phyloP scores from a whole-genome alignment of 2,329 filamentous ascomycete genomes.

The Xylariaceae sp. region DNA sequence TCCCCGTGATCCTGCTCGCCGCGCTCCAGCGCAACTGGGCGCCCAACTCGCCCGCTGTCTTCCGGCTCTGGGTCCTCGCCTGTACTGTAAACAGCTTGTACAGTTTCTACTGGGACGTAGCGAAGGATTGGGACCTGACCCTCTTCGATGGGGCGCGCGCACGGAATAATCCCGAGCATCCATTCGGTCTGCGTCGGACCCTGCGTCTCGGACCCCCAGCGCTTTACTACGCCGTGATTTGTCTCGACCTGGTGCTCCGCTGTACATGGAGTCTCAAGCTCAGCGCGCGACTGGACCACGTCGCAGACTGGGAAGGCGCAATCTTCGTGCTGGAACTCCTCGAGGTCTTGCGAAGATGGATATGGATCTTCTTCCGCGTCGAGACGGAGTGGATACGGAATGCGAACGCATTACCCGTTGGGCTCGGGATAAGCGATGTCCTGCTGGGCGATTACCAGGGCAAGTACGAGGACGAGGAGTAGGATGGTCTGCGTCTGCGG shows the following conservation, averaged over 20 bases:
- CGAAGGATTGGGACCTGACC: slow-evolving; percentile 93
- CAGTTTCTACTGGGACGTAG: slow-evolving; percentile 97
- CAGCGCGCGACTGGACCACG: slow-evolving; percentile 72
- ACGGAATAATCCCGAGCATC: slow-evolving; percentile 52
- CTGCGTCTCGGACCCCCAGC: slow-evolving; percentile 66
- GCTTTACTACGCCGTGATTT: slow-evolving; percentile 78
- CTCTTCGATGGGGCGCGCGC: slow-evolving; percentile 60
- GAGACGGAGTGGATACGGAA: slow-evolving; percentile 85
- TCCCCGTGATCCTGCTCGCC: slow-evolving; percentile 81
- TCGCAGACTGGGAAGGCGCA: slow-evolving; percentile 80
- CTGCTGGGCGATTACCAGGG: slow-evolving; percentile 66
- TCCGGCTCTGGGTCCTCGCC: slow-evolving; percentile 62
- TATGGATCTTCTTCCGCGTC: slow-evolving; percentile 95
- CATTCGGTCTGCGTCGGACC: slow-evolving; percentile 71
- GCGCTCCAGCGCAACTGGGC: slow-evolving; percentile 58
- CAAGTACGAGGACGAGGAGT: slow-evolving; percentile 53
- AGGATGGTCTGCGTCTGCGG: slow-evolving; percentile 17
- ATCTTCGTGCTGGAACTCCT: slow-evolving; percentile 83
- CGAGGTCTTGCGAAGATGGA: slow-evolving; percentile 83
- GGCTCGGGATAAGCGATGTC: slow-evolving; percentile 61
- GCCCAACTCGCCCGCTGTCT: slow-evolving; percentile 39
- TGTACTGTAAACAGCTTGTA: slow-evolving; percentile 82
- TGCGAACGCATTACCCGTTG: slow-evolving; percentile 34
- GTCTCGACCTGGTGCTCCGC: slow-evolving; percentile 71
- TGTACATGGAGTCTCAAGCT: slow-evolving; percentile 92